These are phyloP conservation scores for Cladobotryum protrusum DNA, from an alignment of 2,329 filamentous ascomycete species.

Conservation along the genomic window DNA sequence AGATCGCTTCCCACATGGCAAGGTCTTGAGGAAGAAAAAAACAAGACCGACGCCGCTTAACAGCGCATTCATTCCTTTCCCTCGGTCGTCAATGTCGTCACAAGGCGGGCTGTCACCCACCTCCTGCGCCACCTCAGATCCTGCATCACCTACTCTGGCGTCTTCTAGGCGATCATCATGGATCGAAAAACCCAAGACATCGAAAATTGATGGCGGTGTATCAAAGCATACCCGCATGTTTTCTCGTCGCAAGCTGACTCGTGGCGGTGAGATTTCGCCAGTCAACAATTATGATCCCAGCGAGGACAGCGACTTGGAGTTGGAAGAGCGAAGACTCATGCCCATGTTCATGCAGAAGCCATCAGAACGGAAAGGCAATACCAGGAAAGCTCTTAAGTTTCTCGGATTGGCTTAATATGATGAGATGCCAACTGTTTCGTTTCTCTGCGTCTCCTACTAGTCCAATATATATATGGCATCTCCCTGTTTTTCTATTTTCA, in stretches of 20 bases:
- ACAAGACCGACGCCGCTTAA: conserved; percentile 23
- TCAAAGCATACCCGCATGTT: conserved; percentile 22
- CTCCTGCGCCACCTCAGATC: conserved; percentile 2
- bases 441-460: neutral
- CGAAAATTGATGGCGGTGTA: conserved; percentile 23
- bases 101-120: conserved; percentile 18
- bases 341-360: conserved; percentile 39
- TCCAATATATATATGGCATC: neutral
- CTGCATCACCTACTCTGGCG: conserved; percentile 7
- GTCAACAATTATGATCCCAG: conserved; percentile 31
- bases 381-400: conserved; percentile 48
- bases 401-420: conserved; percentile 39
- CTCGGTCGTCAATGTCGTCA: conserved; percentile 16
- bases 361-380: conserved; percentile 34
- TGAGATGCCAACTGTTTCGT: neutral
- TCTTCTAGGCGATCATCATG: conserved; percentile 10
- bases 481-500: neutral
- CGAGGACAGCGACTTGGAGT: conserved; percentile 38
- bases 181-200: conserved; percentile 20
- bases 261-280: conserved; percentile 21
- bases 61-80: conserved; percentile 26
- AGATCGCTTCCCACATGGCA: conserved; percentile 24
- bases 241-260: conserved; percentile 16
- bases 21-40: conserved; percentile 15
- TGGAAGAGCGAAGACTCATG: conserved; percentile 48